Conservation (phyloP, 1,284 basidiomycete species). For the Ceratobasidium sp. region DNA sequence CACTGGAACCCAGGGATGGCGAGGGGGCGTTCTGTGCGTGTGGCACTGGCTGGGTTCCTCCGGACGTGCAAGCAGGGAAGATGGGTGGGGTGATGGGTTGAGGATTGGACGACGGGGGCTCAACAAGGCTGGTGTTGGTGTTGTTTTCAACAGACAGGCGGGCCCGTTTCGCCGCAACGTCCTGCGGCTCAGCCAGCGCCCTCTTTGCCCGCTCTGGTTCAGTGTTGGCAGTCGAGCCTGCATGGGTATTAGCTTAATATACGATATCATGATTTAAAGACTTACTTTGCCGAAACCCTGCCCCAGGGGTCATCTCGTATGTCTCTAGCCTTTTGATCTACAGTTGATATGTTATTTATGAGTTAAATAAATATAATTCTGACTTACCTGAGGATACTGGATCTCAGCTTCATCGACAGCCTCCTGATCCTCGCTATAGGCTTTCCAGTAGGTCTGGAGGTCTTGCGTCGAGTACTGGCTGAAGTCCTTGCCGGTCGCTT, state of each 20-base stretch:
- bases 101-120: background rate
- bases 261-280: background rate
- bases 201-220: slow-evolving; percentile 9
- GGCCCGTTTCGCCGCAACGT: background rate
- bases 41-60: background rate
- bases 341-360: no score
- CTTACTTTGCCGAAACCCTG: background rate
- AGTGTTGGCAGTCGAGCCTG: background rate
- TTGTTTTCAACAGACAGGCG: background rate
- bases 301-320: background rate
- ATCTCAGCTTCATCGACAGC: slow-evolving; percentile 3
- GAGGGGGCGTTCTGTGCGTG: slow-evolving; percentile 1
- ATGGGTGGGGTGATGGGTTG: background rate
- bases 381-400: slow-evolving; percentile 11
- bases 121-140: background rate
- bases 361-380: no score
- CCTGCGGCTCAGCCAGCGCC: background rate
- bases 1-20: background rate
- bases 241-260: background rate
- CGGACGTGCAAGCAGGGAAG: background rate
- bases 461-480: background rate
- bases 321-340: background rate
- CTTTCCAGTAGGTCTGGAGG: background rate
- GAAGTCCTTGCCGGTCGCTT: slow-evolving; percentile 7
- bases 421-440: background rate